Percentiles rank a stretch among this genome's conserved stretches.
These are phyloP conservation scores for Leucogyrophana mollusca DNA, from an alignment of 768 basidiomycete species.

Conservation along the genomic window DNA sequence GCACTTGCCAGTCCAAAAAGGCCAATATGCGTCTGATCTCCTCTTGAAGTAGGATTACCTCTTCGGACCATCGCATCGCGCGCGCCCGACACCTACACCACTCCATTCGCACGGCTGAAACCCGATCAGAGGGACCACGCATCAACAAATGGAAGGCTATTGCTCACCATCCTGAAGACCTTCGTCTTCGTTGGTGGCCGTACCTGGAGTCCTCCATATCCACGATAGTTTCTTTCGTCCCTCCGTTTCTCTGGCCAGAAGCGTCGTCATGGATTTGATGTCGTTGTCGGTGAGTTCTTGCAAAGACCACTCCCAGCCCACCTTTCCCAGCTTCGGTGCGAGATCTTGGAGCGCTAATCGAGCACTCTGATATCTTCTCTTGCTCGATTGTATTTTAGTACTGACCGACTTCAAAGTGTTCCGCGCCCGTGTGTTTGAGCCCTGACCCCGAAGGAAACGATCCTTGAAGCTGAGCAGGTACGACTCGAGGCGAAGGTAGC, in stretches of 20 bases:
- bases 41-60: constrained; percentile 7
- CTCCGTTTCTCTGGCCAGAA: neutral
- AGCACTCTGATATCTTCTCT: neutral
- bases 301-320: neutral
- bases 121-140: neutral
- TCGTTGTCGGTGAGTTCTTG: neutral
- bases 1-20: constrained; percentile 4
- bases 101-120: constrained; percentile 3
- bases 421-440: constrained; percentile 6
- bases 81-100: constrained; percentile 6
- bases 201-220: constrained; percentile 1
- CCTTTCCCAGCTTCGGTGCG: neutral
- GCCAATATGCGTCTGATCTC: constrained; percentile 8
- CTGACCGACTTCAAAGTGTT: neutral
- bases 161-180: neutral
- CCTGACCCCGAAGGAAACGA: constrained; percentile 8
- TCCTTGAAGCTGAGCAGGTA: constrained; percentile 12
- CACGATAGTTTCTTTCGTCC: constrained; percentile 2
- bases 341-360: neutral
- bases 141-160: no score
- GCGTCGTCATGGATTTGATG: neutral
- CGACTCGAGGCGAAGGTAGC: constrained; percentile 3
- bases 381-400: neutral
- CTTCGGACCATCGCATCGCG: constrained; percentile 11
- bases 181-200: neutral